Base-by-base conservation (phyloP, 2,329 filamentous ascomycete genomes). In the Parascedosporium putredinis region DNA sequence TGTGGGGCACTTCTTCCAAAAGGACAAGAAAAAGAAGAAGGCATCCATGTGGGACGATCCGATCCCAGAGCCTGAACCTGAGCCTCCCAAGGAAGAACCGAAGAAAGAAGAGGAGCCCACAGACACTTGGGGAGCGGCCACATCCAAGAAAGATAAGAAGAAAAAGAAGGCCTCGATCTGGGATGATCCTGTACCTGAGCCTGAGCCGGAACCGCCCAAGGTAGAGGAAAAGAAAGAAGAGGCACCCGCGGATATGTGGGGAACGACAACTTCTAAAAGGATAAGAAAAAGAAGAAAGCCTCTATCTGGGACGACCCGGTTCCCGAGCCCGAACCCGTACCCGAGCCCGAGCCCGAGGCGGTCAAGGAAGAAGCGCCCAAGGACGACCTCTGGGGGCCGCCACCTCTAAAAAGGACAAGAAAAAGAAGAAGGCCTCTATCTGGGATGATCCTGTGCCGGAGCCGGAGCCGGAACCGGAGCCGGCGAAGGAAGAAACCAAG, bases 1-100 rank as follows among this genome's bases (percentile, higher is more conserved):
- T 58, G 33, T 66, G 60, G 60, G 58, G 61, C 50, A 52, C 55
- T 14, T 56, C 57, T 27, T 52, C 53, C 1, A 54, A 55, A 16
- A 63, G 67, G 53, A 70, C 71, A 47, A 62, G 67, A 68, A 70
- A 55, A 36, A 36, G 33, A 36, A 36, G 33, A 36, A 36, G 33
- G 33, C 8, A 14, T 36, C 33, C 10, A 14, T 36, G n/a, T 36
- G 33, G 33, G 33, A 36, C n/a, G n/a, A n/a, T n/a, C n/a, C n/a
- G n/a, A n/a, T n/a, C n/a, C n/a, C n/a, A 14, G 33, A 36, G 5
- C 33, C 33, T 18, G 33, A 55, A 25, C 51, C 56, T 5, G 58
- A 59, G 44, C 53, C 54, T 34, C 20, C 34, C 38, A 42, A 42
- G 38, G 38, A 42, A 22, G 56, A 58, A 43, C 51, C 46, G 52